Evolutionary conservation across 1,139 yeast genomes (phyloP), one percentile per base, ranked within the genome.

Genomic region (Taphrina sp.): DNA sequence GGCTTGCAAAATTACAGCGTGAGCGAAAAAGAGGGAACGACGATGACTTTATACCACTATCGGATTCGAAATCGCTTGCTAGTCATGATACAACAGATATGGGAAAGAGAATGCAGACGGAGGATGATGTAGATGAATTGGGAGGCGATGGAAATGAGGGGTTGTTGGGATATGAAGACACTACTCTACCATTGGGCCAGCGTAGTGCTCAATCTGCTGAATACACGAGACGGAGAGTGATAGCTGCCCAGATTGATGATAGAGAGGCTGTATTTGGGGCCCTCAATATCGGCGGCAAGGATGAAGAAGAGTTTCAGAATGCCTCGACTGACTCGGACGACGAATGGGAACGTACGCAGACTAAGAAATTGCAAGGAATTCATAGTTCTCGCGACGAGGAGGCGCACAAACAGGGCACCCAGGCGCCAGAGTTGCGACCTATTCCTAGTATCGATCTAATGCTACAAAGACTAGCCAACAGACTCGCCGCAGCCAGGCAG

Each of bases 301-400:
- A 12, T 12, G 47, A 33, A 5, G 31, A 26, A 7, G 31, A 26
- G 31, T n/a, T n/a, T n/a, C n/a, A n/a, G n/a, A n/a, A n/a, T n/a
- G 10, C 31, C 31, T 29, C 29, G 20, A 43, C 28, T 31, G 47
- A 43, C 22, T 43, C 47, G 28, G 47, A 43, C 38, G 47, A 43
- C 17, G 47, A 43, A n/a, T 43, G 47, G 47, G 47, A 43, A 43
- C 47, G 47, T n/a, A 43, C 47, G 8, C 47, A 43, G 37, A 33
- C 38, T 19, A 17, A 17, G 8, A 43, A 33, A 33, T 23, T 38
- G 0, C 34, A 23, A 8, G 45, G 31, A 23, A 23, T 19, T 22
- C 29, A 28, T 22, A 19, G 19, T 1, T 4, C 29, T 1, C 2
- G 3, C 2, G 12, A 7, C 31, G 12, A 8, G 7, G 31, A 12